These are phyloP conservation scores for Russula abietina DNA, from an alignment of 768 basidiomycete species.

Conservation along the genomic window DNA sequence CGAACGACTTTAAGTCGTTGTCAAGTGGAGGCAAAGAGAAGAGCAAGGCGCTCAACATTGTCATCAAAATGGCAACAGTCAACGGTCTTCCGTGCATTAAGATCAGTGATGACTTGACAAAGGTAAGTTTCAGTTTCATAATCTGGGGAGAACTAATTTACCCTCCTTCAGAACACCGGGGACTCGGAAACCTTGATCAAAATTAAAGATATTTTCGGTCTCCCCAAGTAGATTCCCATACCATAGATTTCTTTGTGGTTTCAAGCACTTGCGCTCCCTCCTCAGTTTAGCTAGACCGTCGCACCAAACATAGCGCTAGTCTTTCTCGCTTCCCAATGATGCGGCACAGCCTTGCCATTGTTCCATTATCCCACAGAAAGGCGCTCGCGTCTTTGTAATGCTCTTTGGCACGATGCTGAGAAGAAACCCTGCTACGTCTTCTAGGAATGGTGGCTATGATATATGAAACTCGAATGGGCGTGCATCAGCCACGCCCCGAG, in stretches of 20 bases:
- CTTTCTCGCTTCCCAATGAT: background rate
- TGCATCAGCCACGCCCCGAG: background rate
- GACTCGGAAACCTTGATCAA: constrained; percentile 41
- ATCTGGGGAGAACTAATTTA: background rate
- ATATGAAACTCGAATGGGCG: background rate
- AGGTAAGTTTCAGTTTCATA: constrained; percentile 40
- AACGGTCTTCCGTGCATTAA: constrained; percentile 78
- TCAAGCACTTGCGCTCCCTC: background rate
- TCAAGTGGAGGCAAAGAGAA: constrained; percentile 45
- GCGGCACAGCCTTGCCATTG: background rate
- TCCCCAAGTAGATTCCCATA: constrained; percentile 26
- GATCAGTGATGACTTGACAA: constrained; percentile 86
- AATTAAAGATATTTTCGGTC: constrained; percentile 48
- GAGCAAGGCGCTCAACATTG: constrained; percentile 87
- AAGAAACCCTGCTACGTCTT: background rate
- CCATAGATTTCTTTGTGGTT: background rate
- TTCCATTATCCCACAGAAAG: background rate
- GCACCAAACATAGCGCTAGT: background rate
- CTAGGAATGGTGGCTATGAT: background rate
- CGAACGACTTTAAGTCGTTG: constrained; percentile 71
- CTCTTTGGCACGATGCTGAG: background rate
- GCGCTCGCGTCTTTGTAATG: background rate
- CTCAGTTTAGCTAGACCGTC: background rate
- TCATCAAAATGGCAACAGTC: constrained; percentile 83
- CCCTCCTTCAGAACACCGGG: constrained; percentile 42